These are phyloP conservation scores for Irpex sp. DNA, from an alignment of 1,284 basidiomycete genomes.

Conservation along the genomic window DNA sequence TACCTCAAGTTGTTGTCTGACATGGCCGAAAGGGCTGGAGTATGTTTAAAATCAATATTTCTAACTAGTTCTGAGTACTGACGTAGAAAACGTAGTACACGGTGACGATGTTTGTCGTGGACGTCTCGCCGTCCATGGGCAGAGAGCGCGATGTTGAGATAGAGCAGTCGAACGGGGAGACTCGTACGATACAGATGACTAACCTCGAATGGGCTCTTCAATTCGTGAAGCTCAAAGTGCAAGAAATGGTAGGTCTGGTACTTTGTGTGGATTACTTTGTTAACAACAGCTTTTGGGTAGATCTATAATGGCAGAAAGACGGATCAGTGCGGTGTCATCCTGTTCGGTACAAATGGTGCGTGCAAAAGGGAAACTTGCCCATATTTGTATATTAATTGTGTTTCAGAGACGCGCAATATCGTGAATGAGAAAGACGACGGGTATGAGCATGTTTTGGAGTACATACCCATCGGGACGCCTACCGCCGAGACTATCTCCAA, in stretches of 20 bases:
- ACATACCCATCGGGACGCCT: conserved; percentile 77
- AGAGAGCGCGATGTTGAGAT: conserved; percentile 54
- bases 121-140: conserved; percentile 86
- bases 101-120: conserved; percentile 83
- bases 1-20: conserved; percentile 18
- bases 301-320: conserved; percentile 90
- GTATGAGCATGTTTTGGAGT: conserved; percentile 77
- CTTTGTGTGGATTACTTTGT: conserved; percentile 1
- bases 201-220: conserved; percentile 82
- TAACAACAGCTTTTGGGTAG: conserved; percentile 35
- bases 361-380: neutral
- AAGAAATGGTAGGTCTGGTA: conserved; percentile 70
- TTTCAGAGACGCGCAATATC: conserved; percentile 71
- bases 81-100: conserved; percentile 51
- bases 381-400: no score
- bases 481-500: conserved; percentile 74
- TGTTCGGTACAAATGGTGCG: conserved; percentile 79
- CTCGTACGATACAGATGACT: conserved; percentile 54
- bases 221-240: conserved; percentile 84
- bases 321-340: conserved; percentile 83
- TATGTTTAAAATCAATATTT: conserved; percentile 25
- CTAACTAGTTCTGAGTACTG: neutral
- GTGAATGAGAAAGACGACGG: conserved; percentile 60
- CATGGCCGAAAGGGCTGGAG: conserved; percentile 78
- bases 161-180: conserved; percentile 49